Conservation (phyloP, 257 asterid genomes). For the Solanum bukasovii region DNA sequence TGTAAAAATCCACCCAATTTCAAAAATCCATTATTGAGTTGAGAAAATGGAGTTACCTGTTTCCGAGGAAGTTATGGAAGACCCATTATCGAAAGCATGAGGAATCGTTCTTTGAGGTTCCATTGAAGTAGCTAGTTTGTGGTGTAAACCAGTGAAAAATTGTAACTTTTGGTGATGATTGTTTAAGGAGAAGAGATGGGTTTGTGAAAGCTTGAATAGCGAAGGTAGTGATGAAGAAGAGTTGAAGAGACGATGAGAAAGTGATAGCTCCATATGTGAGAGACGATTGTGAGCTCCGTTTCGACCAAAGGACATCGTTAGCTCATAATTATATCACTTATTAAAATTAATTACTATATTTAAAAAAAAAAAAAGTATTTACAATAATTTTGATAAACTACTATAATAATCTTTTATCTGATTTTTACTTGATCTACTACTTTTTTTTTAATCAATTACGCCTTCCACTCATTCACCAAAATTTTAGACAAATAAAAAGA, state of each 20-base stretch:
- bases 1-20: background rate
- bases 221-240: conserved; percentile 1
- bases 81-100: conserved; percentile 44
- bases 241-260: conserved; percentile 10
- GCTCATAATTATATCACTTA: background rate
- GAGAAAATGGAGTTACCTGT: conserved; percentile 20
- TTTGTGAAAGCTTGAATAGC: conserved; percentile 13
- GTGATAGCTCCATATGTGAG: conserved; percentile 41
- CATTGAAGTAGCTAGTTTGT: conserved; percentile 18
- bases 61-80: conserved; percentile 20
- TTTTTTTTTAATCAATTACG: background rate
- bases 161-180: conserved; percentile 21
- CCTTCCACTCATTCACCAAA: background rate
- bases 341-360: no score
- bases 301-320: background rate
- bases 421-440: background rate
- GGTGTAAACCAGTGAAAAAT: conserved; percentile 1
- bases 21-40: background rate
- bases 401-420: no score
- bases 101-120: conserved; percentile 9
- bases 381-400: background rate
- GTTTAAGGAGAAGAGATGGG: conserved; percentile 24
- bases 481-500: background rate
- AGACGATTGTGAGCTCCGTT: background rate
- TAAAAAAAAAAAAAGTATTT: no score